Evolutionary conservation across 2,329 filamentous ascomycete species (phyloP), one percentile per base, ranked within the genome.

Genomic region (Ophiosphaerella korrae): DNA sequence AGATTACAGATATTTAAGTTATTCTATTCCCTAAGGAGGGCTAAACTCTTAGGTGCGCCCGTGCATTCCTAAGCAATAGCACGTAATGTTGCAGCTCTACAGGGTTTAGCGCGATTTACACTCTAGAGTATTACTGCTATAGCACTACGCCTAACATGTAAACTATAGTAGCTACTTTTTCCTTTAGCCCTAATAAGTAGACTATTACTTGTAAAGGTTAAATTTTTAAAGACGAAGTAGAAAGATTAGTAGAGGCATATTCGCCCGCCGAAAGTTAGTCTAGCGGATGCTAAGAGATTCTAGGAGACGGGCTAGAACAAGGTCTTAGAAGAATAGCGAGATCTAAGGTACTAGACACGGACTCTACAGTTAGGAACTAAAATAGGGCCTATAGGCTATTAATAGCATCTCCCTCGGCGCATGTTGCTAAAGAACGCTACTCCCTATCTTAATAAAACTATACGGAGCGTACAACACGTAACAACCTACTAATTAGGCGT

Each of bases 341-440:
- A 35, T 35, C 33, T 35, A 13, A 12, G 33, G 11, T 12, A 13
- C 33, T 4, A 5, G 14, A 35, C 5, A 13, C 33, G 11, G 33
- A 35, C 33, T 16, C 33, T 12, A 35, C 33, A 35, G 11, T n/a
- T 12, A 12, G 14, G 33, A 35, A 35, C 33, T 5, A 35, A 13
- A 35, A 35, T 16, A 13, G 14, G 14, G 14, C 33, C 33, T 12
- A 35, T 35, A 8, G 33, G 33, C 33, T 12, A 35, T 35, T 5
- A 35, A 35, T 35, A 35, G 33, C 33, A 35, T 13, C 14, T 35
- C 13, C 33, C 33, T 35, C 33, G 33, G 33, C 33, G 33, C 33
- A 35, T 35, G n/a, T 43, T 49, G 21, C 31, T 26, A 31, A 42
- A 37, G 38, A 29, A 37, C 36, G 32, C 42, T 31, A 43, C 48